phyloP scores from a whole-genome alignment of 2,329 filamentous ascomycete genomes.

The Coniella lustricola region DNA sequence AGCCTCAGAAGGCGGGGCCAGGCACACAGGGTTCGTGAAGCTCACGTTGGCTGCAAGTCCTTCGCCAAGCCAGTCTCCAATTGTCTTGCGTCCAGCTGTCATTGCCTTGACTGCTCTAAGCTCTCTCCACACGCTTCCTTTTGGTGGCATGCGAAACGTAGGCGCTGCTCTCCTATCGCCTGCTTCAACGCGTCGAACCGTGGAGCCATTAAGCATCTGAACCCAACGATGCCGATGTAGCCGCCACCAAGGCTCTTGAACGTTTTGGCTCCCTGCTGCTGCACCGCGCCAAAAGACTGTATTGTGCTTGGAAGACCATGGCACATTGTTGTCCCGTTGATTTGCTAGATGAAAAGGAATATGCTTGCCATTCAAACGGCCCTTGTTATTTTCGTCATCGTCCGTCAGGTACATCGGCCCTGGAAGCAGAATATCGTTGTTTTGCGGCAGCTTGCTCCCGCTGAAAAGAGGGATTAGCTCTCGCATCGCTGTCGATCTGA shows the following conservation, averaged over 20 bases:
- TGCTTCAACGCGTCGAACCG: conserved; percentile 42
- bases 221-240: conserved; percentile 68
- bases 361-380: conserved; percentile 19
- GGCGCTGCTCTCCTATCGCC: conserved; percentile 33
- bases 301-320: conserved; percentile 51
- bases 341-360: too few species aligned
- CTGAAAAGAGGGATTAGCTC: conserved; percentile 52
- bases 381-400: conserved; percentile 52
- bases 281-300: conserved; percentile 58
- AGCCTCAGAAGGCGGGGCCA: conserved; percentile 21
- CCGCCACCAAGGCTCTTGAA: conserved; percentile 52
- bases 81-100: conserved; percentile 21
- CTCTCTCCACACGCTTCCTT: conserved; percentile 35
- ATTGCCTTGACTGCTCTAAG: conserved; percentile 20
- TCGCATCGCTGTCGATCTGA: conserved; percentile 36
- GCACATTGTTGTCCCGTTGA: conserved; percentile 38
- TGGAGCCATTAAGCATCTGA: conserved; percentile 60
- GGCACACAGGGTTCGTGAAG: conserved; percentile 36
- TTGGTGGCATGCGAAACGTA: conserved; percentile 43
- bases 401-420: conserved; percentile 56
- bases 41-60: conserved; percentile 32
- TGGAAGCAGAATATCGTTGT: conserved; percentile 56
- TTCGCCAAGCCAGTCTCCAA: conserved; percentile 34
- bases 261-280: conserved; percentile 51
- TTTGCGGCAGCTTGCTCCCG: conserved; percentile 51